Conservation (phyloP, 2,329 filamentous ascomycete genomes). For the Colletotrichum aenigma region DNA sequence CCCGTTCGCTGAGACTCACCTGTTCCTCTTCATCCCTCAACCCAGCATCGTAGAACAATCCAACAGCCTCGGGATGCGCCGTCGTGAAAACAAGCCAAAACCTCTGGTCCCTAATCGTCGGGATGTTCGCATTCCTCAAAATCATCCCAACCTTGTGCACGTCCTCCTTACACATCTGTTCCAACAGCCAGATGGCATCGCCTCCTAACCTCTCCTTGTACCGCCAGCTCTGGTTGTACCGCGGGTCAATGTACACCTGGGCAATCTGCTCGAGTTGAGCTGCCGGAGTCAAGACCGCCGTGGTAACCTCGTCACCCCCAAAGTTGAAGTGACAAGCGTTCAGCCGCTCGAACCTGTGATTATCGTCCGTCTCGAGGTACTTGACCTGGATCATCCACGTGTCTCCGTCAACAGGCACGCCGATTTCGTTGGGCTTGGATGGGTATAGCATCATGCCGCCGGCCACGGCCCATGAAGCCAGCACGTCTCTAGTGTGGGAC, state of each 20-base stretch:
- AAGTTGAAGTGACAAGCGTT: conserved; percentile 21
- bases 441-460: conserved; percentile 30
- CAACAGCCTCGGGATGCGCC: background rate
- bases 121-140: conserved; percentile 9
- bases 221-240: background rate
- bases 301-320: background rate
- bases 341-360: conserved; percentile 33
- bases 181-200: conserved; percentile 40
- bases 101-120: conserved; percentile 9
- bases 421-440: conserved; percentile 43
- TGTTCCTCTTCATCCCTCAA: background rate
- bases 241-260: conserved; percentile 30
- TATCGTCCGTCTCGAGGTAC: conserved; percentile 27
- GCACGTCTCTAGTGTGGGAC: conserved; percentile 32
- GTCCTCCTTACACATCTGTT: conserved; percentile 27
- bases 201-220: conserved; percentile 26
- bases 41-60: conserved; percentile 23
- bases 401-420: conserved; percentile 42
- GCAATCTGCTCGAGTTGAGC: conserved; percentile 39
- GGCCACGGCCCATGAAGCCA: conserved; percentile 44
- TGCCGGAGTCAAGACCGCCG: conserved; percentile 36
- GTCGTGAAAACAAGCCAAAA: conserved; percentile 28
- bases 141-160: conserved; percentile 16
- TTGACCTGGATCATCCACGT: conserved; percentile 39
- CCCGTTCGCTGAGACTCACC: background rate